A percentile compares a stretch with the other conserved stretches of the same genome.
phyloP scores from a whole-genome alignment of 2,329 filamentous ascomycete genomes.

The Neofusicoccum sp. region DNA sequence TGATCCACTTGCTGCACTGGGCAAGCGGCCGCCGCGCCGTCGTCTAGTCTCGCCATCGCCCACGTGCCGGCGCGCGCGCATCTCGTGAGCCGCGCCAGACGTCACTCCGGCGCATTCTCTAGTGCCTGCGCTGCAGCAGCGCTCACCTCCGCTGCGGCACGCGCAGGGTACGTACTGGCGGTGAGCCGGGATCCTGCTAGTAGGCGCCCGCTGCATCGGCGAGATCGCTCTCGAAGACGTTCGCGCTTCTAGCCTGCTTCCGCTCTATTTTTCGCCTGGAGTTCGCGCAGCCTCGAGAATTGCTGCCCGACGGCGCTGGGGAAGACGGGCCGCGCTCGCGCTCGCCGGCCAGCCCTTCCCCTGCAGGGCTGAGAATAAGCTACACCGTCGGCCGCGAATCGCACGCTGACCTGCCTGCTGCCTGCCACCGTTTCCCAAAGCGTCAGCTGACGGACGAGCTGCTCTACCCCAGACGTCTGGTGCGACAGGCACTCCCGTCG shows the following conservation, averaged over 20 bases:
- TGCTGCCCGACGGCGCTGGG: slow-evolving; percentile 14
- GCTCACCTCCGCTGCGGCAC: slow-evolving; percentile 13
- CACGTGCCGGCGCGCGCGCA: slow-evolving; percentile 1
- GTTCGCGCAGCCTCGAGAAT: background rate
- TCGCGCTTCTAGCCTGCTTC: background rate
- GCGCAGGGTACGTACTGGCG: slow-evolving; percentile 1
- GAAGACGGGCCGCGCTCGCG: background rate
- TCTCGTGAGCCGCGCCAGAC: slow-evolving; percentile 16
- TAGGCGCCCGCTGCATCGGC: background rate
- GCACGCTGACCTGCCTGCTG: slow-evolving; percentile 10
- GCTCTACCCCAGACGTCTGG: slow-evolving; percentile 1
- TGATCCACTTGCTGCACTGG: slow-evolving; percentile 9
- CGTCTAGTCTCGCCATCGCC: slow-evolving; percentile 5
- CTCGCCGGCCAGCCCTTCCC: background rate
- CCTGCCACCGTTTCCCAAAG: slow-evolving; percentile 10
- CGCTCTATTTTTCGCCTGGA: background rate
- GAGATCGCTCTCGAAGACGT: slow-evolving; percentile 6
- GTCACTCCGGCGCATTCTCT: slow-evolving; percentile 1
- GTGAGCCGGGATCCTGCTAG: background rate
- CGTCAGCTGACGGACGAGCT: slow-evolving; percentile 9
- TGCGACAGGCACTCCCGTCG: slow-evolving; percentile 13
- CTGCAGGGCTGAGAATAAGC: slow-evolving; percentile 15
- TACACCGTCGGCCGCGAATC: slow-evolving; percentile 5
- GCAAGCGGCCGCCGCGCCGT: slow-evolving; percentile 3
- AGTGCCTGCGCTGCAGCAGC: background rate